Evolutionary conservation across 192 early-diverging fungal species (phyloP), one percentile per base, ranked within the genome.

Genomic region (Entomortierella parvispora): DNA sequence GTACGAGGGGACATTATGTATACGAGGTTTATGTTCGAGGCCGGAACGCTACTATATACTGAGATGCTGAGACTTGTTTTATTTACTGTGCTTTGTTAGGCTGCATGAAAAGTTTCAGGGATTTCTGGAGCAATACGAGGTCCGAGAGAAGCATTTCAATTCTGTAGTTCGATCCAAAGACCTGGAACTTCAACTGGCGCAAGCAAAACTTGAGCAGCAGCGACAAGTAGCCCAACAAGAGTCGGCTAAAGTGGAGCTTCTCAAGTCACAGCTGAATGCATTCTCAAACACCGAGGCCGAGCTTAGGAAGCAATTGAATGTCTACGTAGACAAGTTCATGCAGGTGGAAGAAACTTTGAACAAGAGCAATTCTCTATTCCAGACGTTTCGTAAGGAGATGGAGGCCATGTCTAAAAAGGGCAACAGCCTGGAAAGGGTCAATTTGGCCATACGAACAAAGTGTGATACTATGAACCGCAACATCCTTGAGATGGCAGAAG

Each of bases 321-420:
- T 86, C 0, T 90, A 90, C 65, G 86, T 90, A 26, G 86, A 88
- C 22, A 90, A 90, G 74, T 89, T 90, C 52, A 81, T 83, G 60
- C 70, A 85, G 63, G 88, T 89, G 6, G 89, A 90, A 63, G 89
- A 90, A 55, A 89, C 89, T 11, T 67, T 90, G 40, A 87, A 86
- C 65, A 88, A 88, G 56, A 85, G 83, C 62, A 89, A 90, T 54
- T 84, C 89, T 28, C 62, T 90, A 37, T 90, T 90, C 75, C 69
- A 82, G 20, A 84, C 82, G 34, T 90, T 89, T 58, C 84, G 88
- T 32, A 86, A 81, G 54, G 88, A 90, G 68, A 89, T 90, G 85
- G 89, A 90, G 58, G 67, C 71, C 53, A 90, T 90, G 89, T 84
- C 87, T 14, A 85, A 83, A 59, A 89, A 89, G 29, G 86, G 86